Conservation (phyloP, 2,329 filamentous ascomycete genomes). For the Fusarium musae region DNA sequence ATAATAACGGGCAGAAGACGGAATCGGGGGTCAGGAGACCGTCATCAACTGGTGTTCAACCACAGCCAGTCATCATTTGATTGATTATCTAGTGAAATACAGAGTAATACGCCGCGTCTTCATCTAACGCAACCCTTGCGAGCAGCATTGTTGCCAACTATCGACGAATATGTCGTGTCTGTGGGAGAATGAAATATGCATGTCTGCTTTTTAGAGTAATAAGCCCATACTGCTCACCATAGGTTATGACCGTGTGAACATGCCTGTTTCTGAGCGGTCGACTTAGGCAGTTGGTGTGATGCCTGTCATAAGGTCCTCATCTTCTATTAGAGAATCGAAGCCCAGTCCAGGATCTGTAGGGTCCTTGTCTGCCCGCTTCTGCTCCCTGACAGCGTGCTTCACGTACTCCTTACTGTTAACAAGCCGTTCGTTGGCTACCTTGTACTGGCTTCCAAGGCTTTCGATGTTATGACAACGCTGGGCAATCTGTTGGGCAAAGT, state of each 20-base stretch:
- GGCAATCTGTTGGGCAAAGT: conserved; percentile 61
- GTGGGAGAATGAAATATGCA: background rate
- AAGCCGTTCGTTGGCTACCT: conserved; percentile 64
- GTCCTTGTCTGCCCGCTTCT: conserved; percentile 59
- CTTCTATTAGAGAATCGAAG: conserved; percentile 63
- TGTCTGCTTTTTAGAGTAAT: background rate
- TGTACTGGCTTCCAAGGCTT: conserved; percentile 59
- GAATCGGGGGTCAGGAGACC: background rate
- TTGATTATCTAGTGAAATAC: background rate
- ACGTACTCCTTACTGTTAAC: conserved; percentile 67
- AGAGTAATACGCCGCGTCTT: conserved; percentile 5
- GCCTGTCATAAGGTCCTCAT: conserved; percentile 71
- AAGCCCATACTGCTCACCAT: background rate
- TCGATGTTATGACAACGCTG: conserved; percentile 56
- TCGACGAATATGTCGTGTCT: background rate
- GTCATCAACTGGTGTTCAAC: background rate
- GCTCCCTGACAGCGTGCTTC: conserved; percentile 58
- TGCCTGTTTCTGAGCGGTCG: background rate
- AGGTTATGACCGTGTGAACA: background rate
- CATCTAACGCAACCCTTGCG: conserved; percentile 22
- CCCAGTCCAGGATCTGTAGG: conserved; percentile 49
- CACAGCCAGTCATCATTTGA: conserved; percentile 1
- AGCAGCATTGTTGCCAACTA: background rate
- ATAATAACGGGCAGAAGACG: background rate
- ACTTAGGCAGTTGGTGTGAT: conserved; percentile 36